Evolutionary conservation across 2,329 filamentous ascomycete species (phyloP), one percentile per base, ranked within the genome.

Genomic region (Alternaria viburni): DNA sequence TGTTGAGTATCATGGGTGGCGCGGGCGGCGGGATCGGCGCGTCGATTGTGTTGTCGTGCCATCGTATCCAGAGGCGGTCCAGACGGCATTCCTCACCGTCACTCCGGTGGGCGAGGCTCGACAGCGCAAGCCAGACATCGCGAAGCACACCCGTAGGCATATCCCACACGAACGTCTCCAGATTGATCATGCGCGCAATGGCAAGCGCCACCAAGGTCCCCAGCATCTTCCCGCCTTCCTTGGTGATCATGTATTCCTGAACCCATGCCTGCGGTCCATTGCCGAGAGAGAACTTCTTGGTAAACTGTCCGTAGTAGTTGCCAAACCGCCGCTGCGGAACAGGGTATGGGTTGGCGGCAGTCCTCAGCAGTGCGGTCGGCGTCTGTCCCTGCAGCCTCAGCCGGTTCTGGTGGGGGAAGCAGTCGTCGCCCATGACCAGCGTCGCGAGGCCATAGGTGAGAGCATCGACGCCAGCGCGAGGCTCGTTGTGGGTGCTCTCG

Each of bases 191-290:
- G 66, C 91, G 90, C 46, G 90, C 89, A n/a, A 96, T 85, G 12
- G 92, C 91, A 67, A 94, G 81, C 10, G 92, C 91, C 12, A 93
- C 92, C 54, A 96, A 82, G 1, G 91, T 95, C 6, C 92, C 91
- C n/a, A 96, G 85, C 91, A 96, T 93, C 81, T 95, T 96, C 4
- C 93, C 93, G 60, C 90, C 89, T 76, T 95, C 92, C 79, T 93
- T 94, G 3, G 87, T 90, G 71, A 95, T 92, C 66, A 91, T 87
- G 80, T 96, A 95, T 74, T 95, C 91, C 59, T 90, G 87, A 6
- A 94, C 91, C 91, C 91, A 94, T 68, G 92, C 88, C 7, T 86
- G 77, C 0, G 91, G 92, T 0, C 92, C 92, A 78, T 96, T 94
- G n/a, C 91, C 91, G 6, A 96, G 85, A 4, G 91, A 93, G 80